A percentile compares a stretch with the other conserved stretches of the same genome.
Conservation (phyloP, 371 early-diverging fungal genomes). For the Lichtheimia corymbifera region DNA sequence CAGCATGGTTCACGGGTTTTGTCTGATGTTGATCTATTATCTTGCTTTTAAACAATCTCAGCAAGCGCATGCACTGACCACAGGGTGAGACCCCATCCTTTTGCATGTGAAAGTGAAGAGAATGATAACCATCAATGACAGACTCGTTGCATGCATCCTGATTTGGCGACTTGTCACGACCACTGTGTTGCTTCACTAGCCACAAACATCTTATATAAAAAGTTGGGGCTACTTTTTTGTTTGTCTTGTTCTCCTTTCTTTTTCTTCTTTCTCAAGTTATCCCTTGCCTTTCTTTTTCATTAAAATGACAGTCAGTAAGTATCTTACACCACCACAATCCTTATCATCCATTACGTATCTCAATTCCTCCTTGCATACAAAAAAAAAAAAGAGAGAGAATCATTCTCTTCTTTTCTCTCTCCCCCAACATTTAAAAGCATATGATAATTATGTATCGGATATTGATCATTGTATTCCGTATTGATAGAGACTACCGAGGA, state of each 20-base stretch:
- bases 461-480: too few relatives aligned
- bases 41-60: background rate
- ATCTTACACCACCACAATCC: too few relatives aligned
- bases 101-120: conserved; percentile 1
- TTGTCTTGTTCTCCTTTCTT: background rate
- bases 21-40: background rate
- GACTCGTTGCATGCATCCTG: conserved; percentile 2
- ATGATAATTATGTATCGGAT: conserved; percentile 1
- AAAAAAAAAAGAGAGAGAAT: background rate
- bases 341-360: too few relatives aligned
- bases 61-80: conserved; percentile 3
- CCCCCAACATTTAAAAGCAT: conserved; percentile 1
- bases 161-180: conserved; percentile 1
- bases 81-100: conserved; percentile 3
- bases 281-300: conserved; percentile 1
- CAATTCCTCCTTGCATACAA: too few relatives aligned
- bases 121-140: background rate
- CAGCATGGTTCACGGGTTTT: background rate
- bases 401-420: background rate
- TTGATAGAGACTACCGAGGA: background rate
- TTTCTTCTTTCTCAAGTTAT: background rate
- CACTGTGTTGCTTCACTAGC: background rate
- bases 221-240: background rate
- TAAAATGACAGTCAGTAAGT: too few relatives aligned
- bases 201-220: background rate